phyloP scores from a whole-genome alignment of 768 basidiomycete species.

The Lentinus tigrinus region DNA sequence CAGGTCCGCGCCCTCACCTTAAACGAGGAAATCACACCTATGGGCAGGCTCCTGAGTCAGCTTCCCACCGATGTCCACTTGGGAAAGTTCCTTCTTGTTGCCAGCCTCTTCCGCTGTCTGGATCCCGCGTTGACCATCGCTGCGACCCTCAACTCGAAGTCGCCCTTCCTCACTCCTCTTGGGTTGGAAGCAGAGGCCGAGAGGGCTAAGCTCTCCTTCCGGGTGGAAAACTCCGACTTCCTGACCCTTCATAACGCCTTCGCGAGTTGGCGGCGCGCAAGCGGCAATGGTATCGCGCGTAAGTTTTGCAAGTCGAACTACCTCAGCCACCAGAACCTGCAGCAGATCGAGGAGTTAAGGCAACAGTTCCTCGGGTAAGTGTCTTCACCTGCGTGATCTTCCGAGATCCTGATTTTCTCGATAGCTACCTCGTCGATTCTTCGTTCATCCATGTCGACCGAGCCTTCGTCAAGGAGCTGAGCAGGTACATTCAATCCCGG shows the following conservation, averaged over 20 bases:
- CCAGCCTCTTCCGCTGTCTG: slow-evolving; percentile 83
- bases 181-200: slow-evolving; percentile 87
- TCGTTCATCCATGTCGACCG: slow-evolving; percentile 73
- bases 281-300: slow-evolving; percentile 57
- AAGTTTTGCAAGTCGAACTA: slow-evolving; percentile 82
- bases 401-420: background rate
- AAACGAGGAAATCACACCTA: slow-evolving; percentile 89
- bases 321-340: slow-evolving; percentile 87
- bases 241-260: slow-evolving; percentile 91
- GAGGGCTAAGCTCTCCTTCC: slow-evolving; percentile 77
- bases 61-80: slow-evolving; percentile 95
- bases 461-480: slow-evolving; percentile 67
- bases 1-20: slow-evolving; percentile 85
- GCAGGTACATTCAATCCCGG: slow-evolving; percentile 40
- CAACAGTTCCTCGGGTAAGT: slow-evolving; percentile 55
- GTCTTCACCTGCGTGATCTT: background rate
- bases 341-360: slow-evolving; percentile 94
- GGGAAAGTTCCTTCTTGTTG: slow-evolving; percentile 87
- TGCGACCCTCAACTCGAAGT: slow-evolving; percentile 88
- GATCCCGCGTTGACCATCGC: slow-evolving; percentile 98
- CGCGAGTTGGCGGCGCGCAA: slow-evolving; percentile 79
- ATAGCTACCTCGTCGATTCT: slow-evolving; percentile 85
- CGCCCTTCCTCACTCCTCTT: slow-evolving; percentile 87
- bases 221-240: slow-evolving; percentile 93
- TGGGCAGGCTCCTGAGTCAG: slow-evolving; percentile 87